Percentiles rank a stretch among this genome's conserved stretches.
Evolutionary conservation across 371 early-diverging fungal species (phyloP).

Genomic region (Mucor mucedo): DNA sequence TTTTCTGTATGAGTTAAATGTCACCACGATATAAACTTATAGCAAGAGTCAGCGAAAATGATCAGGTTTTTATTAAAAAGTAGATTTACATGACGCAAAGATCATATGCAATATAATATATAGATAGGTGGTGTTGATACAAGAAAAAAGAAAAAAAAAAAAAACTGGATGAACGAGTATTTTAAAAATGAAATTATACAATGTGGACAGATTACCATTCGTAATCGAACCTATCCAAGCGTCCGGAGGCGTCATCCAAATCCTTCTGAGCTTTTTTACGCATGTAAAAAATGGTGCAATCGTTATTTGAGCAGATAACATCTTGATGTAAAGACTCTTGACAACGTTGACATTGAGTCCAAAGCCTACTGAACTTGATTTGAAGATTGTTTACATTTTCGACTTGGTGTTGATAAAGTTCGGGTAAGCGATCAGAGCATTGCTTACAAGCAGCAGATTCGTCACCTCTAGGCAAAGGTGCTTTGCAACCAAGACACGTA

Average conservation of each 20-base stretch:
- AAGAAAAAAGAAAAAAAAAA: too few species aligned
- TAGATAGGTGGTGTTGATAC: too few species aligned
- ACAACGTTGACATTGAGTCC: slow-evolving; percentile 99
- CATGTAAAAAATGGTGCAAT: slow-evolving; percentile 99
- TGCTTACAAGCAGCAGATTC: slow-evolving; percentile 80
- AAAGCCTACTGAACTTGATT: slow-evolving; percentile 85
- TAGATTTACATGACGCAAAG: too few species aligned
- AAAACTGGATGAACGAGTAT: too few species aligned
- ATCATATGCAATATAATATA: too few species aligned
- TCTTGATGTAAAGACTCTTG: slow-evolving; percentile 97
- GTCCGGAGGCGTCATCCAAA: slow-evolving; percentile 72
- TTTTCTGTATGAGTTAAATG: too few species aligned
- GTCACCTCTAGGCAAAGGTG: slow-evolving; percentile 81
- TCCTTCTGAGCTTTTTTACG: slow-evolving; percentile 98
- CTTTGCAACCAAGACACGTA: slow-evolving; percentile 96
- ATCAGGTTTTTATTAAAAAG: too few species aligned
- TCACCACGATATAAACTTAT: too few species aligned
- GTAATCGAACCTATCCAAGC: slow-evolving; percentile 65
- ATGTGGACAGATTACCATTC: slow-evolving; percentile 18
- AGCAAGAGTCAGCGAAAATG: too few species aligned
- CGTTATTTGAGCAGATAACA: slow-evolving; percentile 97
- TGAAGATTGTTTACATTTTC: slow-evolving; percentile 73
- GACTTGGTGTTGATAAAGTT: slow-evolving; percentile 78
- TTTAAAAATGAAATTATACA: too few species aligned
- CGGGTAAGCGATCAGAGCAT: slow-evolving; percentile 75